These are phyloP conservation scores for Cladorrhinum sp. DNA, from an alignment of 2,329 filamentous ascomycete genomes.

Conservation along the genomic window DNA sequence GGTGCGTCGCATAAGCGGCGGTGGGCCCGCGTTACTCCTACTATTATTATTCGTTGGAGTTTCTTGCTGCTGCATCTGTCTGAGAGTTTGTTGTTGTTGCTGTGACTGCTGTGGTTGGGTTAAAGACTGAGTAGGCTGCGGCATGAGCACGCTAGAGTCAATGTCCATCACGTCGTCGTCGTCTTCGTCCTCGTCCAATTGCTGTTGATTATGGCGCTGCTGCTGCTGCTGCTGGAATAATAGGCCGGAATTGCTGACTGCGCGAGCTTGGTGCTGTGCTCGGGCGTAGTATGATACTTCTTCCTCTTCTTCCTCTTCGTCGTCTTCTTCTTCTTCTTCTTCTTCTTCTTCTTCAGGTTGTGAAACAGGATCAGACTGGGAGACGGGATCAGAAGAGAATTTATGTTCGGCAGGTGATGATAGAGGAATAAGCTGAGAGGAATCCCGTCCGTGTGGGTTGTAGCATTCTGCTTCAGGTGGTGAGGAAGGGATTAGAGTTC, in stretches of 20 bases:
- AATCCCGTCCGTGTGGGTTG: neutral
- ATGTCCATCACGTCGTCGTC: neutral
- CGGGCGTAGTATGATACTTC: neutral
- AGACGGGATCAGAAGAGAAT: neutral
- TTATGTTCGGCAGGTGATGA: neutral
- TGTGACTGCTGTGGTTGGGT: no score
- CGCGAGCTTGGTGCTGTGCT: neutral
- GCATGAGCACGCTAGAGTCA: neutral
- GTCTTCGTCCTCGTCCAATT: neutral
- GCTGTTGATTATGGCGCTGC: neutral
- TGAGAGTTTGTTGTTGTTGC: no score
- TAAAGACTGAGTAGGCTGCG: no score
- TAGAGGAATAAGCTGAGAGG: neutral
- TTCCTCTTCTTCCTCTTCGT: constrained; percentile 1
- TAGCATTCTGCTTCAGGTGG: neutral
- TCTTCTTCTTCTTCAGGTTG: neutral
- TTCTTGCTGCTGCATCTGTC: neutral
- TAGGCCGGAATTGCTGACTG: neutral
- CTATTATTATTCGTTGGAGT: neutral
- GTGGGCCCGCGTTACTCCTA: neutral
- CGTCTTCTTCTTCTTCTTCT: neutral
- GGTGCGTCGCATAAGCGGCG: neutral
- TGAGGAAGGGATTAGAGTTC: neutral
- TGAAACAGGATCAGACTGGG: no score
- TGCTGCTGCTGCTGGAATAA: neutral